Conservation (phyloP, 305 asterid species). For the Plantago coronopus region DNA sequence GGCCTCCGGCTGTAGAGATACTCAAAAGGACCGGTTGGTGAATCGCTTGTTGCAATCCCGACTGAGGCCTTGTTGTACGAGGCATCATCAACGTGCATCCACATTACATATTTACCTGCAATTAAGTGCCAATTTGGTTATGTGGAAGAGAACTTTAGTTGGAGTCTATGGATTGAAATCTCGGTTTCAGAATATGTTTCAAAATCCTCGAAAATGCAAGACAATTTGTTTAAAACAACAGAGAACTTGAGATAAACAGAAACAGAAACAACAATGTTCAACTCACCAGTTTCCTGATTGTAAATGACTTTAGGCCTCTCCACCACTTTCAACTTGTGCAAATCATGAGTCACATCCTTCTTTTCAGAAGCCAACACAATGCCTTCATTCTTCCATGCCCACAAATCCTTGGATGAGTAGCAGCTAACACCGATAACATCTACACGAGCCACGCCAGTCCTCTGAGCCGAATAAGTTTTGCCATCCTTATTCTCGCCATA, state of each 20-base stretch:
- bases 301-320: conserved; percentile 69
- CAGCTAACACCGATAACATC: conserved; percentile 63
- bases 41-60: conserved; percentile 49
- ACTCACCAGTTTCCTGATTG: conserved; percentile 34
- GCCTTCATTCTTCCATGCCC: conserved; percentile 63
- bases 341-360: conserved; percentile 38
- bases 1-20: conserved; percentile 47
- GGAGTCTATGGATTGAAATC: too few species aligned
- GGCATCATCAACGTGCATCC: conserved; percentile 63
- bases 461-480: conserved; percentile 36
- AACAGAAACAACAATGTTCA: background rate
- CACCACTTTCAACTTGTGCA: conserved; percentile 44
- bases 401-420: conserved; percentile 57
- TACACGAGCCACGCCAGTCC: conserved; percentile 45
- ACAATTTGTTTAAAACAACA: too few species aligned
- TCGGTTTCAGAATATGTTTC: too few species aligned
- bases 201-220: too few species aligned
- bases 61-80: conserved; percentile 47
- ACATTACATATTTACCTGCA: conserved; percentile 46
- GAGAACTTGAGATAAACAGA: background rate
- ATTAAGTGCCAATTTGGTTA: background rate
- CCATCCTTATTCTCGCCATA: conserved; percentile 61
- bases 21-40: conserved; percentile 52
- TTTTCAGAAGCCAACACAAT: conserved; percentile 42
- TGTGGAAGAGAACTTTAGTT: too few species aligned